Conservation (phyloP, 441 rosid genomes). For the Theobroma grandiflorum region DNA sequence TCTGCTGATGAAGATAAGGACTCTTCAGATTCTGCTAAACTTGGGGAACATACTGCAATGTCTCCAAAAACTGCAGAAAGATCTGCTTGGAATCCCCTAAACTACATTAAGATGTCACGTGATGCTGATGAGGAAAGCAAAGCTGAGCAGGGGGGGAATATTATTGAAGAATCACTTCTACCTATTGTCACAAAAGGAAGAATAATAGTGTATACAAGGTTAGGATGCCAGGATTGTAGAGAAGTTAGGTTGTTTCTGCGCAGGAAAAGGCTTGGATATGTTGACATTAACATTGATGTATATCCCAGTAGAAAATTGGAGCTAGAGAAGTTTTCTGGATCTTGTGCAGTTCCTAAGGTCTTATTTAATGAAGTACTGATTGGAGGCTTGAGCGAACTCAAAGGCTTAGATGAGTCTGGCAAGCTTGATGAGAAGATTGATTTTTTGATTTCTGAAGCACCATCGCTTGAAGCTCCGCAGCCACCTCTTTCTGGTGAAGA, state of each 20-base stretch:
- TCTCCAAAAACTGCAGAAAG: slow-evolving; percentile 50
- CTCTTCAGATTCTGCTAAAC: slow-evolving; percentile 40
- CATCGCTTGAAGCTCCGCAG: slow-evolving; percentile 71
- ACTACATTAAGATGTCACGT: slow-evolving; percentile 56
- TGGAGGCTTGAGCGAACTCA: slow-evolving; percentile 71
- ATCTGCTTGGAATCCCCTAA: slow-evolving; percentile 76
- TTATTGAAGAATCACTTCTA: slow-evolving; percentile 39
- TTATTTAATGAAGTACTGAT: slow-evolving; percentile 75
- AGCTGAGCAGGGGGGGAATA: slow-evolving; percentile 38
- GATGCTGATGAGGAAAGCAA: slow-evolving; percentile 49
- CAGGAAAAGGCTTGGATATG: slow-evolving; percentile 70
- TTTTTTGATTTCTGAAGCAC: slow-evolving; percentile 57
- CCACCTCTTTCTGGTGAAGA: slow-evolving; percentile 94
- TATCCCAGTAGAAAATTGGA: slow-evolving; percentile 78
- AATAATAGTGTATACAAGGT: slow-evolving; percentile 69
- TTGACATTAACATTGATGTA: slow-evolving; percentile 80
- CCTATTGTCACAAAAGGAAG: slow-evolving; percentile 70
- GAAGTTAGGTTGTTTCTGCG: slow-evolving; percentile 65
- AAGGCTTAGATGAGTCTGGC: slow-evolving; percentile 65
- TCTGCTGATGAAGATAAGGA: slow-evolving; percentile 38
- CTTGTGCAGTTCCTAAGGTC: slow-evolving; percentile 73
- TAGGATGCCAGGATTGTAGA: slow-evolving; percentile 72
- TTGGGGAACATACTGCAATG: slow-evolving; percentile 40
- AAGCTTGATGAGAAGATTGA: slow-evolving; percentile 79
- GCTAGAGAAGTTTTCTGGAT: slow-evolving; percentile 70